Evolutionary conservation across 768 basidiomycete genomes (phyloP).

Genomic region (Leccinum incarnatum): DNA sequence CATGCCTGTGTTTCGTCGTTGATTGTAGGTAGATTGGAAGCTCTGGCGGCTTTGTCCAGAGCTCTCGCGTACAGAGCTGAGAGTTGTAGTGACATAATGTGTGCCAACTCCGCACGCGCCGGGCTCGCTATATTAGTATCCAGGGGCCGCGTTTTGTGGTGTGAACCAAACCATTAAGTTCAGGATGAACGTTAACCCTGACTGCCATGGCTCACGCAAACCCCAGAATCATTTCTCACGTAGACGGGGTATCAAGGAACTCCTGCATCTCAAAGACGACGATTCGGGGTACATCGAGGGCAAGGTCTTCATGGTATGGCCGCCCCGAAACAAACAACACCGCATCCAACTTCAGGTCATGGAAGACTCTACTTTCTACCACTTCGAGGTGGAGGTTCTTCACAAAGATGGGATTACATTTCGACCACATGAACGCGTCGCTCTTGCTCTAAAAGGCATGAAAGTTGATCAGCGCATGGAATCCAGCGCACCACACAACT

Average conservation of each 20-base stretch:
- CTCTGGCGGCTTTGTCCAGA: constrained; percentile 37
- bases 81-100: constrained; percentile 31
- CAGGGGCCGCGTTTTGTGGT: neutral
- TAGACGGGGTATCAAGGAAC: constrained; percentile 31
- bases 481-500: constrained; percentile 28
- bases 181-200: constrained; percentile 8
- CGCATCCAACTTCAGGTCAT: constrained; percentile 32
- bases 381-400: constrained; percentile 41
- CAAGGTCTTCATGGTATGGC: constrained; percentile 47
- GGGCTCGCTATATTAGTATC: neutral
- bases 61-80: constrained; percentile 40
- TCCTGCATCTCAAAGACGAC: constrained; percentile 31
- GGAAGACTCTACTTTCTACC: constrained; percentile 17
- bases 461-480: constrained; percentile 30
- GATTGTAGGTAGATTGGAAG: constrained; percentile 39
- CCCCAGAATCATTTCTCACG: constrained; percentile 21
- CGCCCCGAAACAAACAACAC: constrained; percentile 24
- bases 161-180: neutral
- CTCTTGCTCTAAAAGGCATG: constrained; percentile 48
- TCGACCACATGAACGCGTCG: constrained; percentile 40
- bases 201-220: neutral
- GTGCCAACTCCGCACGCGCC: neutral
- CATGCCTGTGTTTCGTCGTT: constrained; percentile 46
- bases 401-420: constrained; percentile 37
- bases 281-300: constrained; percentile 41